Conservation (phyloP, 441 rosid genomes). For the Erodium moschatum region DNA sequence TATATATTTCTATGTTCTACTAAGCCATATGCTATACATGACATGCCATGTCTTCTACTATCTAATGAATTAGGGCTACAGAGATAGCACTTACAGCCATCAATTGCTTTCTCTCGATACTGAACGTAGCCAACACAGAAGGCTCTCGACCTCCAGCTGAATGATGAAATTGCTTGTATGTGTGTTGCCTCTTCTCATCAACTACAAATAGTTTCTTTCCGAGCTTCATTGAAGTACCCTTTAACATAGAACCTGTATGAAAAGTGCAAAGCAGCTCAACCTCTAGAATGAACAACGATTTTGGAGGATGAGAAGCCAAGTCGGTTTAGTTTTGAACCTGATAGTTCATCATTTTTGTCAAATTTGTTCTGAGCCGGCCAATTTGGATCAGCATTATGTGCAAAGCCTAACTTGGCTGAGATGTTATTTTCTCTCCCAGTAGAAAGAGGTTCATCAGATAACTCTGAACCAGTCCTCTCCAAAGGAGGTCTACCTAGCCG, state of each 20-base stretch:
- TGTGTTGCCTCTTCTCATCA: conserved; percentile 71
- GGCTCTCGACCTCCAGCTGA: conserved; percentile 25
- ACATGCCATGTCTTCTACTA: too few species aligned
- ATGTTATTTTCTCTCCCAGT: too few species aligned
- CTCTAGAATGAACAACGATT: conserved; percentile 32
- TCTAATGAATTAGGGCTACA: too few species aligned
- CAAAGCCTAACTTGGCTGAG: conserved; percentile 30
- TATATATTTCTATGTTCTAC: conserved; percentile 9
- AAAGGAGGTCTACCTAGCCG: conserved; percentile 31
- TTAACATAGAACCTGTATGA: conserved; percentile 33
- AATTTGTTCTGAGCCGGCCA: conserved; percentile 28
- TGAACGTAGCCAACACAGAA: conserved; percentile 33
- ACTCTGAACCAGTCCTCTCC: conserved; percentile 8
- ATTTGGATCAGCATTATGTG: conserved; percentile 16
- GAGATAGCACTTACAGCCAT: conserved; percentile 38
- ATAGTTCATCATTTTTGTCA: conserved; percentile 40
- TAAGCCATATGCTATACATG: neutral
- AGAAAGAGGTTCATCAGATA: neutral
- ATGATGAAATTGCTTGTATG: conserved; percentile 41
- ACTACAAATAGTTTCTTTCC: conserved; percentile 43
- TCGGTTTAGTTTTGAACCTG: conserved; percentile 23
- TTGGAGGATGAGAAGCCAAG: conserved; percentile 19
- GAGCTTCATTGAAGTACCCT: conserved; percentile 36
- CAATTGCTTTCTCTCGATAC: conserved; percentile 36
- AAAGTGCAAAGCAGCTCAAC: conserved; percentile 11